These are phyloP conservation scores for Tricholoma flavovirens DNA, from an alignment of 768 basidiomycete species.

Conservation along the genomic window DNA sequence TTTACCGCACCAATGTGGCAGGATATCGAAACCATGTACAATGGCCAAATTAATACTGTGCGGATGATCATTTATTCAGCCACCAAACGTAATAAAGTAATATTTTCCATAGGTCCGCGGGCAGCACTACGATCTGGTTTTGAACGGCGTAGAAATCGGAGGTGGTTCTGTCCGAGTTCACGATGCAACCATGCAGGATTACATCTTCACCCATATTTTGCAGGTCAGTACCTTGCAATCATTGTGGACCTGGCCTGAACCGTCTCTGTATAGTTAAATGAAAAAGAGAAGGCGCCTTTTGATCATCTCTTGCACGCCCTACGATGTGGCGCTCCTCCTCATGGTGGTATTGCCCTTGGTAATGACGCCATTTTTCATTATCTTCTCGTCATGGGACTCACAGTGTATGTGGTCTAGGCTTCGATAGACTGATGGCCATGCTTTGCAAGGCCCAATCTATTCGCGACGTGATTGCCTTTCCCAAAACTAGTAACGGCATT, in stretches of 20 bases:
- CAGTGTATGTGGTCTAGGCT: slow-evolving; percentile 45
- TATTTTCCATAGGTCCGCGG: slow-evolving; percentile 63
- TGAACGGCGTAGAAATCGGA: slow-evolving; percentile 92
- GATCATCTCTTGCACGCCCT: slow-evolving; percentile 83
- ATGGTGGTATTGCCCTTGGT: slow-evolving; percentile 94
- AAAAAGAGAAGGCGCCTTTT: slow-evolving; percentile 71
- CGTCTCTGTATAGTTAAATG: slow-evolving; percentile 49
- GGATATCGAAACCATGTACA: slow-evolving; percentile 73
- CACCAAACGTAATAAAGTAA: neutral
- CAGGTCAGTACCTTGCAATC: slow-evolving; percentile 46
- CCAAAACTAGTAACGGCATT: slow-evolving; percentile 78
- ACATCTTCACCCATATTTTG: slow-evolving; percentile 70
- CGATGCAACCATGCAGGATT: slow-evolving; percentile 81
- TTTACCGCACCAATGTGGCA: slow-evolving; percentile 95
- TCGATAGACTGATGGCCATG: slow-evolving; percentile 90
- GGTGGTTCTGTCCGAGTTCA: slow-evolving; percentile 93
- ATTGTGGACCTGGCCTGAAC: slow-evolving; percentile 7
- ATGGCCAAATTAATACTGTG: slow-evolving; percentile 57
- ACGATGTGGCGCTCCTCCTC: slow-evolving; percentile 87
- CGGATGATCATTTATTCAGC: slow-evolving; percentile 15
- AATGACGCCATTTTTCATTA: slow-evolving; percentile 18
- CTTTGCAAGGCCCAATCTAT: slow-evolving; percentile 85
- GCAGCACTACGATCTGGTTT: slow-evolving; percentile 93
- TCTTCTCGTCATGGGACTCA: slow-evolving; percentile 10
- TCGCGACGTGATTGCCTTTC: slow-evolving; percentile 95